Base-by-base conservation (phyloP, 192 early-diverging fungal species). In the Gorgonomyces haynaldii region DNA sequence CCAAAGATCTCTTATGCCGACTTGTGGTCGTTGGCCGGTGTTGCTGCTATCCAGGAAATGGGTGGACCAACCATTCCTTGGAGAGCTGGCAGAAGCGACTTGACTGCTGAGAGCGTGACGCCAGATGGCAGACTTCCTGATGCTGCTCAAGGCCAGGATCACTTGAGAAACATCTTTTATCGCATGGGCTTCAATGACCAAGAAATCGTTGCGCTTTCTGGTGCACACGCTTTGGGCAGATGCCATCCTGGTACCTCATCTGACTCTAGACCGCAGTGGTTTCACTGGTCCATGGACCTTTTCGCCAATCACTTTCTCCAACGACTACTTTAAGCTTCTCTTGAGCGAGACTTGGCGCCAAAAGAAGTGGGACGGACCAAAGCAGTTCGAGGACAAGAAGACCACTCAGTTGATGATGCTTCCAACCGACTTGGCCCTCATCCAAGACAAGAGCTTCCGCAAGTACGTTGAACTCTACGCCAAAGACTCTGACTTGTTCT, bases 311-410 rank as follows among this genome's bases (percentile, higher is more conserved):
- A 62, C 73, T 31, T 90, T 96, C 66, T 84, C 86, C 53, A 96
- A 96, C 72, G 76, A 79, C 34, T 93, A 78, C 68, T 96, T 62
- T 68, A 78, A 47, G 22, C 50, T 31, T 26, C 72, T 96, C 15
- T 61, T 86, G 23, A 60, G 70, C 16, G 81, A 85, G 56, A 74
- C 79, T 41, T 96, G 92, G 90, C 68, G 80, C 16, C 76, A 2
- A 17, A 81, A 78, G 62, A 77, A 81, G 67, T 86, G 83, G 79
- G 59, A 67, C 40, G 90, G 90, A 10, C 83, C 86, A 4, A 69
- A 78, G 69, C 92, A 96, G 70, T 94, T 66, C 58, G 82, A 77
- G 34, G 89, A 93, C 67, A 88, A 91, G 69, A 60, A 49, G 64
- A 70, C 28, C 57, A 72, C 55, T 23, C 48, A 57, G 19, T 42